Percentiles rank a stretch among this genome's conserved stretches.
Evolutionary conservation across 2,329 filamentous ascomycete genomes (phyloP).

Genomic region (Saccharata proteae): DNA sequence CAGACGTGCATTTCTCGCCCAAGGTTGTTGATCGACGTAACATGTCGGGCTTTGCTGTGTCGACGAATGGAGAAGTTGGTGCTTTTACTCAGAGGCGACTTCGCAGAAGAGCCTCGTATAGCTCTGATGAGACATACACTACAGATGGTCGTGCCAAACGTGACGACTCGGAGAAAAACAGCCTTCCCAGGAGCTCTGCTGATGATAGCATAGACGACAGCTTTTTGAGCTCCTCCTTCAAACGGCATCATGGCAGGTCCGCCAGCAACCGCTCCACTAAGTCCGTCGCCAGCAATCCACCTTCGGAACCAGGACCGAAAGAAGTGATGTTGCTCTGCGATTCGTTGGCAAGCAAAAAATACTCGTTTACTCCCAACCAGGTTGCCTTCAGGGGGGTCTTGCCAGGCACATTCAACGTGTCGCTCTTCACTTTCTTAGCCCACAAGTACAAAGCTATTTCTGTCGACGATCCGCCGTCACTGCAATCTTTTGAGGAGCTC

Average conservation of each 20-base stretch:
- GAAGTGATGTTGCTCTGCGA: conserved; percentile 40
- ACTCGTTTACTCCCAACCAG: conserved; percentile 30
- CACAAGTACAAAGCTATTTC: conserved; percentile 31
- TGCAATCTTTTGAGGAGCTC: conserved; percentile 24
- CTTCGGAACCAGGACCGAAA: conserved; percentile 32
- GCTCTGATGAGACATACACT: conserved; percentile 21
- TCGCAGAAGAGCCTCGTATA: conserved; percentile 27
- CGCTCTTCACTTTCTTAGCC: conserved; percentile 29
- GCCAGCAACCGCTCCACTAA: conserved; percentile 37
- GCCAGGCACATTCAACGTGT: conserved; percentile 28
- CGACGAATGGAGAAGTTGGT: conserved; percentile 44
- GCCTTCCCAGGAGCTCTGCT: conserved; percentile 37
- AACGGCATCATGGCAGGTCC: conserved; percentile 34
- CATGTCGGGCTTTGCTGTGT: conserved; percentile 45
- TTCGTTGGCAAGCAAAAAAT: conserved; percentile 31
- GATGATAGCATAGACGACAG: conserved; percentile 48
- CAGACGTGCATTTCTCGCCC: conserved; percentile 47
- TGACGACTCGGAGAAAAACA: conserved; percentile 34
- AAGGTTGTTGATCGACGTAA: conserved; percentile 47
- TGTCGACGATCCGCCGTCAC: conserved; percentile 24
- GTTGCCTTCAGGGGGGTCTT: conserved; percentile 37
- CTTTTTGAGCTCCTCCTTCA: conserved; percentile 37
- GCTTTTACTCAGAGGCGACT: conserved; percentile 42
- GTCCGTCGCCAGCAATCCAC: conserved; percentile 43
- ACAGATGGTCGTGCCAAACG: conserved; percentile 31